phyloP scores from a whole-genome alignment of 768 basidiomycete genomes.

The Tulasnella sp. region DNA sequence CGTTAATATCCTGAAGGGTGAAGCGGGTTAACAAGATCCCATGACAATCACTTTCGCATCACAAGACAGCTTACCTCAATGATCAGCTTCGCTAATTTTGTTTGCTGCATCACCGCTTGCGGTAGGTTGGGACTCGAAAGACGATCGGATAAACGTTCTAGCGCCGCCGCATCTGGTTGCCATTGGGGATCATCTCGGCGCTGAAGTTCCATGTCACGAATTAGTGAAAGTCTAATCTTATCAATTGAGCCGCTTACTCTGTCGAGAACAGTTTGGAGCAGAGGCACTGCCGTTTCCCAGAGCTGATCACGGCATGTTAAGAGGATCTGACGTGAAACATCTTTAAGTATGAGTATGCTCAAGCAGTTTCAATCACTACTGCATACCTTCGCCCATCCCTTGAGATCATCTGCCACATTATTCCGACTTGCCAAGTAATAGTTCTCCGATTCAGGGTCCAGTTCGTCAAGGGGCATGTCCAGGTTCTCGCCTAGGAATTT shows the following conservation, averaged over 20 bases:
- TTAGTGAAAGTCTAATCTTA: not conserved
- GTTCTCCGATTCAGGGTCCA: not conserved
- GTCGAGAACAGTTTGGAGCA: not conserved
- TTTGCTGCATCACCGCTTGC: not conserved
- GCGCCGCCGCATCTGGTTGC: not conserved
- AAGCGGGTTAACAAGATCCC: not conserved
- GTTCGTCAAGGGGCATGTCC: not conserved
- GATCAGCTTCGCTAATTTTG: not conserved
- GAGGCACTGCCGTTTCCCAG: not conserved
- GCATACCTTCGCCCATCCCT: conserved; percentile 4
- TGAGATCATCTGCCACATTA: not conserved
- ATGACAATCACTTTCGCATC: not conserved
- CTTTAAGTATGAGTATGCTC: not conserved
- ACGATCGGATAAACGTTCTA: not conserved
- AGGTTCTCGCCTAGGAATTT: not conserved
- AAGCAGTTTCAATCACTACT: not conserved
- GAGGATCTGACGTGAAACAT: not conserved
- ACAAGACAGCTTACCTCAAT: not conserved
- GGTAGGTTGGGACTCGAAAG: not conserved
- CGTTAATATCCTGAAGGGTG: not conserved
- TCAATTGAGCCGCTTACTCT: not conserved
- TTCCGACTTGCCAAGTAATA: not conserved
- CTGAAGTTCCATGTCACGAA: not conserved
- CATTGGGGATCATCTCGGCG: not conserved
- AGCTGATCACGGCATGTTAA: conserved; percentile 7